Evolutionary conservation across 768 basidiomycete genomes (phyloP).

Genomic region (Gymnopilus dilepis): DNA sequence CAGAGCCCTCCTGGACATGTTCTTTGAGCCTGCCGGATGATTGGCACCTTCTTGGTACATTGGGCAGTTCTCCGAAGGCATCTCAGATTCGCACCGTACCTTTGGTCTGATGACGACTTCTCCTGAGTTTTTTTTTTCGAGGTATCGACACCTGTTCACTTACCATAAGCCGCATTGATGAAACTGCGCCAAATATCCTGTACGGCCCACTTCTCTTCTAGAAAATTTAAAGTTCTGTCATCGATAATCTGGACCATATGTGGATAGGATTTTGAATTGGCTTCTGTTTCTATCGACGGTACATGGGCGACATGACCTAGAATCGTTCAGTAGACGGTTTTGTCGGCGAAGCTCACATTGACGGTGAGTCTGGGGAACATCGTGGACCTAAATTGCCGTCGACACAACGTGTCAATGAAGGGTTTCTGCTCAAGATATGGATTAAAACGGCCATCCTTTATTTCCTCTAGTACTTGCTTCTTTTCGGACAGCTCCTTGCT

Average conservation of each 20-base stretch:
- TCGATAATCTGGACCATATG: neutral
- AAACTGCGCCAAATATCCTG: neutral
- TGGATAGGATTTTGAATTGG: no score
- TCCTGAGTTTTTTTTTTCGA: neutral
- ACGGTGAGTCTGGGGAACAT: no score
- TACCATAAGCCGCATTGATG: neutral
- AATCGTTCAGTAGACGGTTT: no score
- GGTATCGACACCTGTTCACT: neutral
- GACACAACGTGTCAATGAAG: no score
- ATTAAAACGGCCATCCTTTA: no score
- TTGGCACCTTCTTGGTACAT: neutral
- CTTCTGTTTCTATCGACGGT: no score
- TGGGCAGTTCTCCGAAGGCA: neutral
- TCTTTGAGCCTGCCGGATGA: neutral
- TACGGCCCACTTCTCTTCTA: neutral
- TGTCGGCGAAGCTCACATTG: no score
- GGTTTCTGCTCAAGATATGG: no score
- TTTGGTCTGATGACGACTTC: neutral
- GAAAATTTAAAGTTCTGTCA: constrained; percentile 7
- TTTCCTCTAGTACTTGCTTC: no score
- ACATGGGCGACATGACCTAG: no score
- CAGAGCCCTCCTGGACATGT: neutral
- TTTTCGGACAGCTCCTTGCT: no score
- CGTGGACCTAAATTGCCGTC: no score
- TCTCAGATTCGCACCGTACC: neutral